Base-by-base conservation (phyloP, 2,329 filamentous ascomycete genomes). In the Arthrobotrys entomopaga region DNA sequence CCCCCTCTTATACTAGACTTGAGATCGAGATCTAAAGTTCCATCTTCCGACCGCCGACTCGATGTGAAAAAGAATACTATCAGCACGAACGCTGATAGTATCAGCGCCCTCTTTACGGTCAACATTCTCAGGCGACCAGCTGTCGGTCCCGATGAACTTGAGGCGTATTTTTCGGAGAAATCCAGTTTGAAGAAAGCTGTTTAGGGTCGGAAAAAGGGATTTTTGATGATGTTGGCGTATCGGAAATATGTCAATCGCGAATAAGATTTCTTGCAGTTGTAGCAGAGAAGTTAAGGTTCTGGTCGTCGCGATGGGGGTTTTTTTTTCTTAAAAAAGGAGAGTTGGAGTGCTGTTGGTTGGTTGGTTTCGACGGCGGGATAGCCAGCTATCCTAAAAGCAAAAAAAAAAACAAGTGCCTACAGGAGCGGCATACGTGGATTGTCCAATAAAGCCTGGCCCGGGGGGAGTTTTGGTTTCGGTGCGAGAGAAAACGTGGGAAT, bases 61-160 rank as follows among this genome's bases (percentile, higher is more conserved):
- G 70, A 67, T n/a, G 63, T 67, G 57, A 74, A 74, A 22, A 67
- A 74, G 63, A 74, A 74, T 19, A 74, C 49, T 19, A 63, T 46
- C 34, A 74, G 70, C 50, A 74, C 63, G 19, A 74, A 46, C 10
- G 63, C 63, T 42, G 70, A 67, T 66, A 74, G 54, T 64, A 74
- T 59, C 54, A 74, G 29, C 57, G 70, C 63, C 13, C 70, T 38
- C 53, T 74, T 74, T 22, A 67, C 43, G 63, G 57, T 74, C 49
- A 74, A 49, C 70, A 74, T 74, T 50, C 64, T 74, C 15, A 42
- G 38, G 11, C 34, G 15, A 34, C 53, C 46, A 38, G 40, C 69
- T 59, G 40, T 48, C 26, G 63, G 56, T 66, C 69, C 69, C 54
- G 69, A 49, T 26, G 69, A 54, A 53, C 49, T 56, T 16, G 38